Evolutionary conservation across 371 early-diverging fungal genomes (phyloP), one percentile per base, ranked within the genome.

Genomic region (Rhizopus sp.): DNA sequence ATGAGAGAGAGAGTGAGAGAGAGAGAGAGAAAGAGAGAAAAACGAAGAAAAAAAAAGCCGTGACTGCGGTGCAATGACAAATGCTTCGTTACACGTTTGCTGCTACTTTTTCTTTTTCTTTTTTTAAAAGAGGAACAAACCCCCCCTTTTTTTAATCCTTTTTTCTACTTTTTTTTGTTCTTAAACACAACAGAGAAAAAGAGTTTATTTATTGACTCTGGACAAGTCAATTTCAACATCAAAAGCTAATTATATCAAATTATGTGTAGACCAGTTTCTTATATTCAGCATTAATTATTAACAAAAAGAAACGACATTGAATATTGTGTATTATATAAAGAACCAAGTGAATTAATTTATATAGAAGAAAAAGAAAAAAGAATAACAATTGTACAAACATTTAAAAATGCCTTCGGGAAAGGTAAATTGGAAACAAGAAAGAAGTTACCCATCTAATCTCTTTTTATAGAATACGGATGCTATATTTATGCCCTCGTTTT

Each of bases 401-500:
- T 23, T 23, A 17, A 55, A 50, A 23, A 62, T 62, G 62, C 56
- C 62, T 40, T 62, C 62, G 46, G 62, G 52, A 62, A 62, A 62
- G 56, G 62, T 62, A 62, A 62, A n/a, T 7, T 10, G 32, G 9
- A 7, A 38, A 39, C 8, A 38, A 31, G 5, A 23, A 45, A 34
- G 16, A 13, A 9, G n/a, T 38, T 15, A 16, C 12, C 33, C 4
- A 37, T 38, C 5, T 32, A 41, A 50, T 3, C 10, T 42, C 44
- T 31, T 44, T 31, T 29, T 29, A 10, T 31, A 60, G 59, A 66
- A 64, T 54, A 57, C 65, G 47, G 53, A 64, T 32, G 50, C 52
- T 55, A 52, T 58, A 45, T 40, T 46, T 52, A 58, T 60, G 44
- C 69, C 72, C 37, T 64, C 66, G 38, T 45, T 74, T 49, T 73